A percentile compares a stretch with the other conserved stretches of the same genome.
phyloP scores from a whole-genome alignment of 306 rosid species.

The Vigna unguiculata region DNA sequence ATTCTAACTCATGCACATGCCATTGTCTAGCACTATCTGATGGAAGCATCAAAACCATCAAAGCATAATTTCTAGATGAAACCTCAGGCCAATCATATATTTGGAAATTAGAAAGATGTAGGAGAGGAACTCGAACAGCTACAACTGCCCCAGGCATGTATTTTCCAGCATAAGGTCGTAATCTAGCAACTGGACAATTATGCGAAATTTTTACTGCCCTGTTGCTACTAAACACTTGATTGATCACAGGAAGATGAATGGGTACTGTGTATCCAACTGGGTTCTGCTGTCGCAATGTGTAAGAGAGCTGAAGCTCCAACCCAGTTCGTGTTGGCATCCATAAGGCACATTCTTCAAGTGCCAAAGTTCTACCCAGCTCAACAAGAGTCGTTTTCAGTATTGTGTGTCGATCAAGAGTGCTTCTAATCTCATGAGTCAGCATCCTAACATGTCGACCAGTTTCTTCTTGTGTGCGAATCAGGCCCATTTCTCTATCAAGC shows the following conservation, averaged over 20 bases:
- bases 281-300: conserved; percentile 92
- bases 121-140: conserved; percentile 94
- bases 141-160: conserved; percentile 87
- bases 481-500: conserved; percentile 86
- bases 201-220: conserved; percentile 76
- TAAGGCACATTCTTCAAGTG: conserved; percentile 91
- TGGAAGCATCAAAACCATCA: conserved; percentile 98
- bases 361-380: conserved; percentile 89
- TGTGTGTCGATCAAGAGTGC: conserved; percentile 80
- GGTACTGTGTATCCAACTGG: conserved; percentile 94
- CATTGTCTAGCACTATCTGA: conserved; percentile 93
- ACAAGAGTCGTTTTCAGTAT: conserved; percentile 77
- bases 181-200: conserved; percentile 84
- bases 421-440: conserved; percentile 84
- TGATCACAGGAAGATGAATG: conserved; percentile 90
- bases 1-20: conserved; percentile 91
- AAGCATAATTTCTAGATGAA: conserved; percentile 86
- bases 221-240: conserved; percentile 82
- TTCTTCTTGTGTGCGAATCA: conserved; percentile 84
- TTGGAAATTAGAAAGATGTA: conserved; percentile 95
- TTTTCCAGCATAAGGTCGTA: conserved; percentile 73
- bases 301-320: conserved; percentile 94
- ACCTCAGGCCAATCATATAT: conserved; percentile 98
- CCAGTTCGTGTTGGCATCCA: conserved; percentile 99
- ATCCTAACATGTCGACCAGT: conserved; percentile 86